These are phyloP conservation scores for Elasticomyces elasticus DNA, from an alignment of 495 filamentous ascomycete species.

Conservation along the genomic window DNA sequence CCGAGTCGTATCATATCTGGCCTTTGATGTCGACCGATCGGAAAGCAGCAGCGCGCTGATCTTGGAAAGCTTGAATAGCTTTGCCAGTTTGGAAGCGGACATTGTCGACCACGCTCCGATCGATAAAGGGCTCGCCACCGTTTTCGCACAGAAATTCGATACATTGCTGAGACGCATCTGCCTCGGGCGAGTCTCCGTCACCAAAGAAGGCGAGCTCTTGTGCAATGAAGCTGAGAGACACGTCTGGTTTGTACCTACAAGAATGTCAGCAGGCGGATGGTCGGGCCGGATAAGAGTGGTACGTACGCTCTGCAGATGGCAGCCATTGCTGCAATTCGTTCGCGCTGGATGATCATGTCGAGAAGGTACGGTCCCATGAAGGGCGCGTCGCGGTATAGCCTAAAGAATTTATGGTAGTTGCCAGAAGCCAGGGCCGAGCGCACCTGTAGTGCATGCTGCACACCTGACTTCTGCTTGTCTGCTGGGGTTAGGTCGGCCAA, in stretches of 20 bases:
- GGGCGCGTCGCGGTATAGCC: constrained; percentile 75
- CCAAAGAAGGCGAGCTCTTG: constrained; percentile 94
- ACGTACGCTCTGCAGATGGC: constrained; percentile 92
- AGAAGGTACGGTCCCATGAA: constrained; percentile 98
- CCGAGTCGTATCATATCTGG: constrained; percentile 56
- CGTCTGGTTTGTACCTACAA: constrained; percentile 75
- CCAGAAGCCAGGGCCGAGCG: constrained; percentile 84
- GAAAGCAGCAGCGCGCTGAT: constrained; percentile 59
- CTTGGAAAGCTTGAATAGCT: constrained; percentile 62
- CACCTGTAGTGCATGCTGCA: constrained; percentile 86
- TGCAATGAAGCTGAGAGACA: constrained; percentile 82
- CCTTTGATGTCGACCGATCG: constrained; percentile 90
- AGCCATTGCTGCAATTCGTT: constrained; percentile 80
- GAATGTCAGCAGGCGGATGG: constrained; percentile 30
- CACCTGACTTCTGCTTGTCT: constrained; percentile 75
- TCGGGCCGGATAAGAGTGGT: neutral
- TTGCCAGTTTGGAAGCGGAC: constrained; percentile 69
- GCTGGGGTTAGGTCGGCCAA: constrained; percentile 93
- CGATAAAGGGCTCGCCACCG: constrained; percentile 61
- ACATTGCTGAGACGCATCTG: constrained; percentile 34
- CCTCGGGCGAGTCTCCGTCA: constrained; percentile 34
- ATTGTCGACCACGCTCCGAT: constrained; percentile 56
- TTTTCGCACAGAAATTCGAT: constrained; percentile 78
- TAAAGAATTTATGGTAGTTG: constrained; percentile 96
- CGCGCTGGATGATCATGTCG: constrained; percentile 95